Percentiles rank a stretch among this genome's conserved stretches.
phyloP scores from a whole-genome alignment of 2,329 filamentous ascomycete species.

The Ophiostoma ulmi region DNA sequence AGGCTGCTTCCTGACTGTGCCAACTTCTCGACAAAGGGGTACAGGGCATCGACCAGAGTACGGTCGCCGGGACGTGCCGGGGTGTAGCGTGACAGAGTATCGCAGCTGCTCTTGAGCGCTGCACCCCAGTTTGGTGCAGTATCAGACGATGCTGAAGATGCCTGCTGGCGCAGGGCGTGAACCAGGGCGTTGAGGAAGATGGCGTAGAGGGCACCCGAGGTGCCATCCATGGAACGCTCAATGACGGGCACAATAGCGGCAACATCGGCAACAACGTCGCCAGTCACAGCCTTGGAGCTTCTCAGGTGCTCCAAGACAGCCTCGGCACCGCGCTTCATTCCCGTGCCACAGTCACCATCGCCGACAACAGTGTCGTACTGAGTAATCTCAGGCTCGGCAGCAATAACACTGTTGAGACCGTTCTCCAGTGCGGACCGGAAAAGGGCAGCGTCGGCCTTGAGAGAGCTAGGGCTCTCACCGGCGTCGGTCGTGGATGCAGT shows the following conservation, averaged over 20 bases:
- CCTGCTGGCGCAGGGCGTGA: conserved; percentile 49
- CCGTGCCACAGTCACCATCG: conserved; percentile 85
- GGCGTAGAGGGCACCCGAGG: conserved; percentile 59
- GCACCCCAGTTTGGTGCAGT: conserved; percentile 48
- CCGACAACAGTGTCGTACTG: conserved; percentile 77
- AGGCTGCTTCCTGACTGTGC: conserved; percentile 54
- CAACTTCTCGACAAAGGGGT: conserved; percentile 77
- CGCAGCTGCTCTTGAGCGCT: conserved; percentile 66
- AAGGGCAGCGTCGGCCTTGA: conserved; percentile 48
- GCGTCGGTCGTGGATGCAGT: conserved; percentile 44
- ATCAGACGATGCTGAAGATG: conserved; percentile 32
- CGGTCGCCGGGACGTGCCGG: conserved; percentile 84
- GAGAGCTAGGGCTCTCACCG: conserved; percentile 41
- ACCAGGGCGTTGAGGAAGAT: conserved; percentile 88
- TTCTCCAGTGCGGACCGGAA: conserved; percentile 50
- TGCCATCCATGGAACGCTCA: conserved; percentile 57
- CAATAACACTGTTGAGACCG: conserved; percentile 58
- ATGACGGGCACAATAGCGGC: conserved; percentile 50
- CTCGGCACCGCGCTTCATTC: conserved; percentile 81
- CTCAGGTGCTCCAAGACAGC: conserved; percentile 50
- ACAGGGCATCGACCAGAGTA: conserved; percentile 82
- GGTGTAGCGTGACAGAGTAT: conserved; percentile 74
- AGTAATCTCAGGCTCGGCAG: conserved; percentile 65
- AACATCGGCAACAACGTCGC: conserved; percentile 51
- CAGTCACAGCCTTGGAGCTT: conserved; percentile 40